These are phyloP conservation scores for Phytophthora pluvialis DNA, from an alignment of 352 stramenopile genomes.

Conservation along the genomic window DNA sequence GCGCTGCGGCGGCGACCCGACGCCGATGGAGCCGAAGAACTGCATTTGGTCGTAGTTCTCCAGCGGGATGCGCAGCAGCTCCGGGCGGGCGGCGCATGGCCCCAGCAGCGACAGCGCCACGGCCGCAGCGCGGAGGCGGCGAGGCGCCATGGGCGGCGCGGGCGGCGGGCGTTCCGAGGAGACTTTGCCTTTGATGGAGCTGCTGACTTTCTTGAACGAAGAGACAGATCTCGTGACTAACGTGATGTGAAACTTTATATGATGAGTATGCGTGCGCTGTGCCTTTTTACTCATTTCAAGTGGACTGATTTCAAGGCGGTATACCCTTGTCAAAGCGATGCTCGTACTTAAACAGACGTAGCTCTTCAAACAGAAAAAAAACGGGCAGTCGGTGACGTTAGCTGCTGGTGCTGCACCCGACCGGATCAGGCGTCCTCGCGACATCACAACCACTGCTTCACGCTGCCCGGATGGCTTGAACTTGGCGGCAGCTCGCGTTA, in stretches of 20 bases:
- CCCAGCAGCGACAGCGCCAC: background rate
- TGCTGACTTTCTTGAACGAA: constrained; percentile 14
- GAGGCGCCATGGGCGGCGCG: constrained; percentile 13
- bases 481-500: no score
- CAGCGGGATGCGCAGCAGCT: constrained; percentile 65
- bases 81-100: background rate
- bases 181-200: constrained; percentile 5
- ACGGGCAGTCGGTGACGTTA: background rate
- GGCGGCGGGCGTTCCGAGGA: background rate
- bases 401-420: background rate
- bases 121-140: constrained; percentile 3
- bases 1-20: constrained; percentile 65
- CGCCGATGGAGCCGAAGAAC: constrained; percentile 66
- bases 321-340: background rate
- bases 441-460: no score
- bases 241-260: background rate
- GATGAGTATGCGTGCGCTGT: background rate
- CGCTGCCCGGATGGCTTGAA: no score
- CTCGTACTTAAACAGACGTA: background rate
- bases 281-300: background rate
- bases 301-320: background rate
- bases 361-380: constrained; percentile 15
- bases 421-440: no score
- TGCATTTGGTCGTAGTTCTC: constrained; percentile 82
- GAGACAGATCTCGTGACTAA: constrained; percentile 27